Evolutionary conservation across 1,284 basidiomycete species (phyloP), one percentile per base, ranked within the genome.

Genomic region (Ustilago sp.): DNA sequence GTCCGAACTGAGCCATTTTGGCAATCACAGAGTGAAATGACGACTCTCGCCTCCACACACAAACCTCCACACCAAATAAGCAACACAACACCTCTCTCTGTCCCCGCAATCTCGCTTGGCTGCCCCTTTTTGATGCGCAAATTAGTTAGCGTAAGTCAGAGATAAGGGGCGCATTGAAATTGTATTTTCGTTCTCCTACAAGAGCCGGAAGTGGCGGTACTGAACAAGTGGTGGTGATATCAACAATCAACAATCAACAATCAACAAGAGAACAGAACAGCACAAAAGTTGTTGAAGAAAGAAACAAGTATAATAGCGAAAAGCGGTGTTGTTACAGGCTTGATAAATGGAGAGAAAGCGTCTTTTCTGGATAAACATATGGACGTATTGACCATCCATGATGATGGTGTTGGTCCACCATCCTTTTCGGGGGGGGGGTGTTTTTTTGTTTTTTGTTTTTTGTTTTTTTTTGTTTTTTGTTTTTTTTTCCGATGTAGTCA

Each of bases 1-100:
- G 57, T 32, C 50, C 35, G 45, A 55, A 28, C 53, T 50, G 48
- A 50, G 48, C 48, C n/a, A 23, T 50, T 50, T 13, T 32, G 15
- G n/a, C 28, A 50, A 50, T 31, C 28, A 32, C n/a, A 50, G 36
- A 36, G 19, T 55, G 53, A 41, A 55, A 55, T 55, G 53, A 35
- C 35, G 36, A 55, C 36, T 32, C 28, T 50, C n/a, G 43, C 57
- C 58, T 59, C 58, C 58, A 59, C 58, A 59, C 41, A 43, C 34
- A 57, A 23, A 57, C 35, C 8, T 7, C 9, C 32, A n/a, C 23
- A 23, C 23, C 23, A 23, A 23, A 23, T 23, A 23, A 23, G 23
- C 23, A 23, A 23, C 23, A 23, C 23, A 28, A 28, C 23, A 28
- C 23, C 23, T 28, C 35, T 36, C 52, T 53, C 17, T 50, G 8